These are phyloP conservation scores for Neurospora crassa DNA, from an alignment of 2,329 filamentous ascomycete genomes.

Conservation along the genomic window DNA sequence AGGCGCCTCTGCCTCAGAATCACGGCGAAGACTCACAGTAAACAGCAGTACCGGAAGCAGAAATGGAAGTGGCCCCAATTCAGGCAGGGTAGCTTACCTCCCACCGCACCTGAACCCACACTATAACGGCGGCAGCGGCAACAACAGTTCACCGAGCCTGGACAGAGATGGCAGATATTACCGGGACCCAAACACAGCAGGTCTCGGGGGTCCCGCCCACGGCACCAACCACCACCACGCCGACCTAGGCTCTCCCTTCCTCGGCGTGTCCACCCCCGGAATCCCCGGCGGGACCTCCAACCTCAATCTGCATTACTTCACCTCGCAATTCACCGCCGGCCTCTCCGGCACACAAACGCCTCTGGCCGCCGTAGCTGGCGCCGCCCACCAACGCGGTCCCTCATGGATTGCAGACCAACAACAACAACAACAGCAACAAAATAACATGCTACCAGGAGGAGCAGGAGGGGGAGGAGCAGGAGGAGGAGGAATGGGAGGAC, in stretches of 20 bases:
- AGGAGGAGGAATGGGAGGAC: not conserved
- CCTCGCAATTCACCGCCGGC: slow-evolving; percentile 62
- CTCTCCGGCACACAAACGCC: slow-evolving; percentile 71
- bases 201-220: slow-evolving; percentile 22
- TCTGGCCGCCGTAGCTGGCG: slow-evolving; percentile 68
- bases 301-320: slow-evolving; percentile 74
- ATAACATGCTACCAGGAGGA: not conserved
- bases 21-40: not conserved
- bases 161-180: slow-evolving; percentile 21
- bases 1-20: slow-evolving; percentile 2
- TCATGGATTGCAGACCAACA: slow-evolving; percentile 32
- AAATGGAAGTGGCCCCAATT: not conserved
- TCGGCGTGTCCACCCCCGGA: slow-evolving; percentile 50
- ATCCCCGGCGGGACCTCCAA: slow-evolving; percentile 66
- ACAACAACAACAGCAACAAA: slow-evolving; percentile 1
- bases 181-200: slow-evolving; percentile 10
- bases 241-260: slow-evolving; percentile 46
- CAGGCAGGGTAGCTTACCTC: slow-evolving; percentile 14
- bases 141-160: not conserved
- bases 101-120: slow-evolving; percentile 28
- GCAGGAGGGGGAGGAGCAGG: not conserved
- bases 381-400: slow-evolving; percentile 42
- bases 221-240: slow-evolving; percentile 14
- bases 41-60: not conserved
- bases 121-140: not conserved